Base-by-base conservation (phyloP, 2,329 filamentous ascomycete species). In the Venturia pyrina region DNA sequence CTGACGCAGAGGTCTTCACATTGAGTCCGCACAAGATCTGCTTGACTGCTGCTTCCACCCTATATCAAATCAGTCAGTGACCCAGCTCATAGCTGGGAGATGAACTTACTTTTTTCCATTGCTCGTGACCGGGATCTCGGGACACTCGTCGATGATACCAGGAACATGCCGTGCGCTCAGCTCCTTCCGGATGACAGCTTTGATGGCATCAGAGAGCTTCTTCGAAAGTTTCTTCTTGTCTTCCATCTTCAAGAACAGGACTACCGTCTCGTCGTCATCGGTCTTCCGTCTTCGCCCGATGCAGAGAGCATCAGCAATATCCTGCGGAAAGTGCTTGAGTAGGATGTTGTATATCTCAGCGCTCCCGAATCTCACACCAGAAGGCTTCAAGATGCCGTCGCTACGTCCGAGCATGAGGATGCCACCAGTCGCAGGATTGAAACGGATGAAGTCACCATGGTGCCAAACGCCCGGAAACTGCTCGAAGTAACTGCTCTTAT, bases 271-370 rank as follows among this genome's bases (percentile, higher is more conserved):
- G 72, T 96, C 93, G 0, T 81, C 80, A 72, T 96, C 93, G 3
- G 82, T 80, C 64, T 85, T 83, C 64, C 86, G 78, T 66, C 92
- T 81, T 2, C 91, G 83, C 0, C 95, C 93, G 44, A 98, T 87
- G 72, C 93, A 98, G 1, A 98, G 81, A 0, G 91, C 90, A 71
- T 99, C 93, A 67, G 91, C 88, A 21, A 98, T 81, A 66, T 93
- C 85, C 13, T 82, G 78, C 0, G 87, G 84, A 71, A 97, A 97
- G 76, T 92, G 89, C 69, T 90, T 87, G 1, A 95, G 85, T 37
- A 98, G 79, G n/a, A 97, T 82, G 74, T 96, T 97, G 77, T 98
- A 98, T 24, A 99, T 96, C 79, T 99, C 95, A 0, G 93, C 92
- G 41, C 88, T 92, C 5, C 93, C 93, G 73, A 99, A 98, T 0